Base-by-base conservation (phyloP, 352 stramenopile species). In the Elongisporangium senticosum region DNA sequence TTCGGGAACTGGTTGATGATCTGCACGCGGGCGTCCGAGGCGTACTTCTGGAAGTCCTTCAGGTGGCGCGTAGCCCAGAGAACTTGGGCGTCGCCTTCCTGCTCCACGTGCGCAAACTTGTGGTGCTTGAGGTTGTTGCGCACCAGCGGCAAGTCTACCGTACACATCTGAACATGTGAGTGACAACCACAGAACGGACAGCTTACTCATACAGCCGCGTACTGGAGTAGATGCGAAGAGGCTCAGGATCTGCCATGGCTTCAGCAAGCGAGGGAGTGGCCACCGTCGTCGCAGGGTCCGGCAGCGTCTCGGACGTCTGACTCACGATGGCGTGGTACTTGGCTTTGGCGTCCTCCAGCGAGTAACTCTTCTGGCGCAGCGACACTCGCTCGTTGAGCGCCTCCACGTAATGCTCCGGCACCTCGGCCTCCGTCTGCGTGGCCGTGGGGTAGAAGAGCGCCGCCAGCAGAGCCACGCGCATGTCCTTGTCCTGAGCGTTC, bases 1-100 rank as follows among this genome's bases (percentile, higher is more conserved):
- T 81, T 84, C 51, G 74, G 74, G 57, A 84, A 84, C 62, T 81
- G 74, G 60, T 84, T 84, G 47, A 84, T 79, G 50, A 84, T 72
- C 55, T 74, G 67, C 15, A 84, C 67, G 15, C 68, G 66, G 37
- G 72, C 67, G 53, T 84, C 75, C 6, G 59, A 62, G 6, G 68
- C 66, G 49, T 79, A 78, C 56, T 71, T 68, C 1, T 67, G 63
- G 51, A 79, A 84, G 62, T 84, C 67, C 52, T 81, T 84, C n/a
- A 84, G 65, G 58, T 84, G 74, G 15, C 65, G 66, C 26, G 74
- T 84, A 5, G 67, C 64, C 74, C 74, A 84, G 48, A 84, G 63
- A 13, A 84, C 62, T 43, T 84, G 71, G 3, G 74, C 71, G 8
- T 79, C 74, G 4, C 69, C 62, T 51, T 84, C 67, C 47, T 67